Evolutionary conservation across 23 red algal genomes (phyloP), one percentile per base, ranked within the genome.

Genomic region (Pyropia yezoensis): DNA sequence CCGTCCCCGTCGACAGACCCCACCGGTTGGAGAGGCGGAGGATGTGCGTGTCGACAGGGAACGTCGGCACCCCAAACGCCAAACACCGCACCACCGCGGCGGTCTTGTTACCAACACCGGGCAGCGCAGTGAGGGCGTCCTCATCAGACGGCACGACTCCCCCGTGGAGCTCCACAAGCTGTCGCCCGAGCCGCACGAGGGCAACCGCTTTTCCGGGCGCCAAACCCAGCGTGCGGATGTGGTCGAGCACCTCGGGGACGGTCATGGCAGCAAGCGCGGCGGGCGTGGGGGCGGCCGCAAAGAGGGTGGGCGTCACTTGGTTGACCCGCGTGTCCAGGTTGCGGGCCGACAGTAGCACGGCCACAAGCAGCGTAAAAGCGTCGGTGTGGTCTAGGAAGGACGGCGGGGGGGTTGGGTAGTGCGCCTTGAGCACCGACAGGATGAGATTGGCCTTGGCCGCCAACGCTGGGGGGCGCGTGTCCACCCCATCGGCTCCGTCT

Each of bases 41-140:
- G 27, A 92, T 85, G 63, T 92, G 88, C 0, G 88, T 92, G 61
- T 92, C 88, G 4, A 92, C 88, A 14, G 88, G 88, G 49, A 92
- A 92, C 21, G 88, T 78, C 14, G 88, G 69, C 54, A 70, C 73
- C 16, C 64, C 63, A 62, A 92, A 92, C 18, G 88, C 88, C 52
- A 83, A 78, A 32, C 69, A 61, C 63, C 83, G 51, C 14, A 92
- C 88, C 7, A 92, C 88, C 52, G 66, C 65, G 18, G 88, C 88
- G 2, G 88, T 92, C 61, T 92, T 92, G 27, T 79, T 71, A 0
- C 88, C 88, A 2, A 92, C 88, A 17, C 88, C 88, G 14, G 79
- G 72, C 11, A 92, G 79, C 1, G 33, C 22, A 22, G 83, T 71
- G n/a, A 92, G 88, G 3, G 67, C 76, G 18, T 75, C 78, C 56